Conservation (phyloP, 176 grass and related monocot genomes). For the Bolboschoenus planiculmis region DNA sequence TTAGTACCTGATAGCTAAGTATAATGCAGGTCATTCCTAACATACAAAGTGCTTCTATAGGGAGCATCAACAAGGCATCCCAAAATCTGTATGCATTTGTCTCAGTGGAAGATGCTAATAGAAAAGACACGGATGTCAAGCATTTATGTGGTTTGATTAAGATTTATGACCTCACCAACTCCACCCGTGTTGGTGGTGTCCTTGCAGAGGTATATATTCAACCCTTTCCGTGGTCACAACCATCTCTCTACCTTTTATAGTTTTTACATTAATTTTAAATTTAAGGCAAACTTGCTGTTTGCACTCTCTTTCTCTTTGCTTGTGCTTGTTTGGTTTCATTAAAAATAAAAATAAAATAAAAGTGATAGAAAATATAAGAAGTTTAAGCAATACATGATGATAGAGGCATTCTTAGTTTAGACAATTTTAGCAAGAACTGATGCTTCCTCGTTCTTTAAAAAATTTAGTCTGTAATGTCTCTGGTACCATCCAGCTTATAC, state of each 20-base stretch:
- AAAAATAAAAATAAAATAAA: background rate
- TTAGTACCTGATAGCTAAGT: background rate
- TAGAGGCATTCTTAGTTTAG: background rate
- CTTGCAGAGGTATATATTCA: constrained; percentile 50
- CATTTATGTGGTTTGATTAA: constrained; percentile 37
- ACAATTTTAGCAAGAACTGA: background rate
- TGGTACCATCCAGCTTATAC: background rate
- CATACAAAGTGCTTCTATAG: constrained; percentile 35
- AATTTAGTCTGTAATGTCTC: background rate
- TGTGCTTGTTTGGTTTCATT: background rate
- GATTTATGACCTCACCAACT: constrained; percentile 58
- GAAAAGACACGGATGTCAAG: constrained; percentile 25
- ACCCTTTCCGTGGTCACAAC: background rate
- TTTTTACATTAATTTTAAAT: background rate
- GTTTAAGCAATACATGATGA: background rate
- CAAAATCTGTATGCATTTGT: constrained; percentile 51
- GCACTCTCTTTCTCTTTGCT: background rate
- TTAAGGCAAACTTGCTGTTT: background rate
- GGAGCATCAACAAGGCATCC: constrained; percentile 27
- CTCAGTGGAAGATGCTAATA: constrained; percentile 62
- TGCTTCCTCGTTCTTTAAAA: background rate
- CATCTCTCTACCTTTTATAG: background rate
- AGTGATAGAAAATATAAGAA: background rate
- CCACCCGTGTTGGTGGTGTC: constrained; percentile 31
- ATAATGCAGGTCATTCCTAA: constrained; percentile 55